Conservation (phyloP, 352 stramenopile species). For the Lagenidium sp. region DNA sequence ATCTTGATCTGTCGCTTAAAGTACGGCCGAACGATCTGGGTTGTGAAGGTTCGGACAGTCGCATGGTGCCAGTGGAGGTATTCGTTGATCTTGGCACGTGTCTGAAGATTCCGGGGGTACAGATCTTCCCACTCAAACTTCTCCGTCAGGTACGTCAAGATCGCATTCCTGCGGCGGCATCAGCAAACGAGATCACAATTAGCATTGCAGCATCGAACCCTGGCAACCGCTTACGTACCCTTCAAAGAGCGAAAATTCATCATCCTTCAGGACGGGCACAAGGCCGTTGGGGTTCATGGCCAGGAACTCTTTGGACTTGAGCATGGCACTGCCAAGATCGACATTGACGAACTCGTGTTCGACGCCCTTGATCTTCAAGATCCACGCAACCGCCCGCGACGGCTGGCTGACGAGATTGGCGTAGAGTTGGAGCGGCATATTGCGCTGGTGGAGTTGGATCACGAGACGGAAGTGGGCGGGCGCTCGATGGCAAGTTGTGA, state of each 20-base stretch:
- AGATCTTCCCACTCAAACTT: slow-evolving; percentile 46
- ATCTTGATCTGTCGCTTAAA: slow-evolving; percentile 18
- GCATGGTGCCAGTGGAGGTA: slow-evolving; percentile 69
- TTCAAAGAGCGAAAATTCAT: slow-evolving; percentile 47
- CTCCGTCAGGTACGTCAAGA: slow-evolving; percentile 42
- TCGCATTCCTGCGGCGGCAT: slow-evolving; percentile 31
- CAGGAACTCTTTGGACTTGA: slow-evolving; percentile 42
- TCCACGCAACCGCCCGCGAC: slow-evolving; percentile 27
- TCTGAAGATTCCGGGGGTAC: slow-evolving; percentile 31
- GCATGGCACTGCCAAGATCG: slow-evolving; percentile 20
- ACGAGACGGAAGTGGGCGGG: too few relatives aligned
- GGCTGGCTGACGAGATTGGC: slow-evolving; percentile 55
- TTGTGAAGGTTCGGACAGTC: slow-evolving; percentile 37
- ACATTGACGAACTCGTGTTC: slow-evolving; percentile 26
- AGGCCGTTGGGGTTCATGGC: slow-evolving; percentile 39
- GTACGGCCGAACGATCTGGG: slow-evolving; percentile 29
- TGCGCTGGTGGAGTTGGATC: too few relatives aligned
- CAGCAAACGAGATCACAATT: background rate
- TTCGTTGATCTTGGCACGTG: slow-evolving; percentile 51
- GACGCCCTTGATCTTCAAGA: slow-evolving; percentile 36
- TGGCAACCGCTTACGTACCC: too few relatives aligned
- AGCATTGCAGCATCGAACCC: background rate
- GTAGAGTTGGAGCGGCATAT: slow-evolving; percentile 33
- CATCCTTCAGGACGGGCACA: slow-evolving; percentile 42
- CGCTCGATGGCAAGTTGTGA: too few relatives aligned